These are phyloP conservation scores for Pseudogymnoascus sp. DNA, from an alignment of 2,329 filamentous ascomycete species.

Conservation along the genomic window DNA sequence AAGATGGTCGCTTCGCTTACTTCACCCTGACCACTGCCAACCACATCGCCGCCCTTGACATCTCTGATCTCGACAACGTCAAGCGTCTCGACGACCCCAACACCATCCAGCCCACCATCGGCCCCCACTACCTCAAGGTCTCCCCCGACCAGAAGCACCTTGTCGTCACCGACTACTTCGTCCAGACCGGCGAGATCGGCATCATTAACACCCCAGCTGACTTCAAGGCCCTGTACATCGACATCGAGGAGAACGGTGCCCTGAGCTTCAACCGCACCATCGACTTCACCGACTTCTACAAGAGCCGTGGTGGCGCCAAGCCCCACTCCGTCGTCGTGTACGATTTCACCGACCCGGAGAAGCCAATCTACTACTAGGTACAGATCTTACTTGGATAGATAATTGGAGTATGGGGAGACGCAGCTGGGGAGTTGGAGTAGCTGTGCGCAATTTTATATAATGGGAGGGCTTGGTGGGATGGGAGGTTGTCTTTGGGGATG, in stretches of 20 bases:
- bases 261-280: slow-evolving; percentile 53
- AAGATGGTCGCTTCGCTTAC: slow-evolving; percentile 51
- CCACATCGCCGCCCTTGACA: slow-evolving; percentile 55
- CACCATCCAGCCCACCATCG: slow-evolving; percentile 50
- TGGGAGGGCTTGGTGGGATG: background rate
- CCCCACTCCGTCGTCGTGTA: slow-evolving; percentile 35
- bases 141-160: slow-evolving; percentile 57
- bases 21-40: slow-evolving; percentile 54
- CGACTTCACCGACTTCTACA: slow-evolving; percentile 47
- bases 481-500: slow-evolving; percentile 1
- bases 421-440: background rate
- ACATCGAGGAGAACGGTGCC: slow-evolving; percentile 46
- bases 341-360: slow-evolving; percentile 46
- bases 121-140: slow-evolving; percentile 58
- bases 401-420: background rate
- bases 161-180: slow-evolving; percentile 58
- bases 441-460: background rate
- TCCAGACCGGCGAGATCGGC: slow-evolving; percentile 53
- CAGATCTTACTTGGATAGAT: background rate
- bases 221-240: slow-evolving; percentile 56
- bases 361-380: slow-evolving; percentile 42
- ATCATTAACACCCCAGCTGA: slow-evolving; percentile 54
- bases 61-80: slow-evolving; percentile 51
- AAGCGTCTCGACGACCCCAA: slow-evolving; percentile 55
- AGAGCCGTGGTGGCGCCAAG: slow-evolving; percentile 44